Conservation (phyloP, 176 grass and related monocot species). For the Tillandsia leiboldiana region DNA sequence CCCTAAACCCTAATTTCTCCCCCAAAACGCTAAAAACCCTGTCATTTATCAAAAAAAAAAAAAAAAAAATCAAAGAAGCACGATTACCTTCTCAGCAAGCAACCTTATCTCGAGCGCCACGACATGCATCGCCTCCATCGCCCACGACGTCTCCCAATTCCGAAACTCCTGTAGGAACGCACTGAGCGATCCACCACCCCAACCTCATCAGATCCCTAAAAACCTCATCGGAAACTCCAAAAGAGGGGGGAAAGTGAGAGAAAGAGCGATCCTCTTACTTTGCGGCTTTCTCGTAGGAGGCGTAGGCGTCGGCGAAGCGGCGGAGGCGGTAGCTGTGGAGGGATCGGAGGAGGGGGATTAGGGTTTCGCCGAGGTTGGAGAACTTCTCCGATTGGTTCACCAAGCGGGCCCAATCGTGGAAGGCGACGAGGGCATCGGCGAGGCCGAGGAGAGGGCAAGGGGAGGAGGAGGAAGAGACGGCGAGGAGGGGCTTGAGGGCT, state of each 20-base stretch:
- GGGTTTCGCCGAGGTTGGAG: constrained; percentile 53
- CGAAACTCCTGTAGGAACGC: constrained; percentile 93
- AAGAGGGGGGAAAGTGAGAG: neutral
- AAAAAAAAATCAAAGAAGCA: neutral
- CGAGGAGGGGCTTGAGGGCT: constrained; percentile 35
- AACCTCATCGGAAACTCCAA: neutral
- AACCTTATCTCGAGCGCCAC: constrained; percentile 88
- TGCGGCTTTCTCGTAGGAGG: constrained; percentile 73
- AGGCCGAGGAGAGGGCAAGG: constrained; percentile 32
- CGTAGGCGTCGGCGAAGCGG: constrained; percentile 70
- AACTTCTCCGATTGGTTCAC: constrained; percentile 38
- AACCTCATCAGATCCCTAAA: neutral
- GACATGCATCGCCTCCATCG: constrained; percentile 69
- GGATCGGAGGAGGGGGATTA: constrained; percentile 53
- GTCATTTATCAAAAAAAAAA: neutral
- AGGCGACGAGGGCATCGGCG: constrained; percentile 56
- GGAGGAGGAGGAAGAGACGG: constrained; percentile 46
- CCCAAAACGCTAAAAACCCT: neutral
- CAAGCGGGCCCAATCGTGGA: constrained; percentile 51
- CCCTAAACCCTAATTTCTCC: constrained; percentile 16
- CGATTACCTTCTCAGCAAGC: constrained; percentile 72
- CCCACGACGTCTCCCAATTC: constrained; percentile 93
- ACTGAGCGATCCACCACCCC: constrained; percentile 30
- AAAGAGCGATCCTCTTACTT: constrained; percentile 28
- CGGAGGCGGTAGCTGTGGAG: constrained; percentile 54